Base-by-base conservation (phyloP, 495 filamentous ascomycete species). In the Amphirosellinia nigrospora region DNA sequence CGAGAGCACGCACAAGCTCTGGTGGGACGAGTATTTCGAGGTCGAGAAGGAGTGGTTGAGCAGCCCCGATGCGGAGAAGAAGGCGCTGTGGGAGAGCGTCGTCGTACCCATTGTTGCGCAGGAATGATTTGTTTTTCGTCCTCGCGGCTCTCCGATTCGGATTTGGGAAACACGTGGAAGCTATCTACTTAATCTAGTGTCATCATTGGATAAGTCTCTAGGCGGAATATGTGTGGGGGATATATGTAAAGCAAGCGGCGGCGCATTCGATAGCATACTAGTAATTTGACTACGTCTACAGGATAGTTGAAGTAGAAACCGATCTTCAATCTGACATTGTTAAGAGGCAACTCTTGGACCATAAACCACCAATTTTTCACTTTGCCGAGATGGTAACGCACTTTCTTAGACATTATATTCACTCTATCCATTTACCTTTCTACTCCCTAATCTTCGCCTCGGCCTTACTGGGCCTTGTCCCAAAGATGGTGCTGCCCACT, bases 401-500 rank as follows among this genome's bases (percentile, higher is more conserved):
- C 1, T 36, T 30, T 28, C 48, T 13, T n/a, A n/a, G 43, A 46
- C 19, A 23, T 41, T 28, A 38, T 3, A 32, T 11, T 41, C 15
- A 11, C 15, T 38, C 13, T 15, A 21, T 50, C 23, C 28, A n/a
- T 7, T 16, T 36, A 3, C 48, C 50, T n/a, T n/a, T n/a, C n/a
- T 74, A 85, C 43, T 81, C 86, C 68, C 79, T 80, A 45, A 91
- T 73, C 77, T 87, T 89, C 2, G 91, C 91, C 75, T 94, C 90
- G 61, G 85, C 82, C 84, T 89, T 96, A 30, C 86, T 81, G 59
- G 91, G 91, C 77, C 96, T 82, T 74, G 89, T 82, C 39, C 96
- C 96, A 80, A 99, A 99, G 53, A 99, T 96, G 21, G 92, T 93
- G 71, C 91, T 98, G 4, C 96, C 96, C 23, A 99, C 89, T n/a